Evolutionary conservation across 1,284 basidiomycete species (phyloP).

Genomic region (Porogramme epimiltina): DNA sequence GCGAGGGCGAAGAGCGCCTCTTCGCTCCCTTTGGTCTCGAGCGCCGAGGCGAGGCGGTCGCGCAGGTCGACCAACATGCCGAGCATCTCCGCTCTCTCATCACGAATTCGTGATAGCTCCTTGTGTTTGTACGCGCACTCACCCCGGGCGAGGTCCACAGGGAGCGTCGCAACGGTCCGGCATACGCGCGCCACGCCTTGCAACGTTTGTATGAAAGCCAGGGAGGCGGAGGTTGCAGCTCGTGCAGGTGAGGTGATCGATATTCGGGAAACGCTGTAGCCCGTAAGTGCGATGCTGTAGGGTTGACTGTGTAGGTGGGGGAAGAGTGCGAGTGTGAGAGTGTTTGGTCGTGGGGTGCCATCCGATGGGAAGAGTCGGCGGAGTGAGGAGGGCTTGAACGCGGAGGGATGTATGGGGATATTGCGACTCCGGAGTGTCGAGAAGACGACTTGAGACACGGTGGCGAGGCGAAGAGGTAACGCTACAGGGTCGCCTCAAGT

Average conservation of each 20-base stretch:
- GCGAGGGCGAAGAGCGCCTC: slow-evolving; percentile 13
- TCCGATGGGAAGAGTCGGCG: slow-evolving; percentile 49
- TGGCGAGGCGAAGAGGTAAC: slow-evolving; percentile 54
- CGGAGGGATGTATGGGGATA: slow-evolving; percentile 49
- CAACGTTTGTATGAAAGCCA: slow-evolving; percentile 13
- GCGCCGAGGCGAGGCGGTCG: slow-evolving; percentile 37
- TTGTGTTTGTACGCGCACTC: slow-evolving; percentile 65
- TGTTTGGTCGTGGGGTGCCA: slow-evolving; percentile 44
- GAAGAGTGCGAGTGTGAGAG: slow-evolving; percentile 59
- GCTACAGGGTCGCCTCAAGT: slow-evolving; percentile 43
- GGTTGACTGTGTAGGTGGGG: slow-evolving; percentile 52
- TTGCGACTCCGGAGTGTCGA: slow-evolving; percentile 46
- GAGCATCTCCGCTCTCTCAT: slow-evolving; percentile 63
- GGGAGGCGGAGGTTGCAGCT: slow-evolving; percentile 23
- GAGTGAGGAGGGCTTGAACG: slow-evolving; percentile 53
- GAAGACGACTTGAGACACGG: slow-evolving; percentile 44
- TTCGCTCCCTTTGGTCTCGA: slow-evolving; percentile 22
- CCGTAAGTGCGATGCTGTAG: slow-evolving; percentile 26
- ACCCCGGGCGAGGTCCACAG: slow-evolving; percentile 57
- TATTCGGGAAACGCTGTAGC: slow-evolving; percentile 8
- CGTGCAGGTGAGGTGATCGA: slow-evolving; percentile 15
- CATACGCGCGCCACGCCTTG: slow-evolving; percentile 20
- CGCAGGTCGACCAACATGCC: slow-evolving; percentile 59
- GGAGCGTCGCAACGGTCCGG: slow-evolving; percentile 37
- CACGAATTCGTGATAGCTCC: slow-evolving; percentile 59